A percentile compares a stretch with the other conserved stretches of the same genome.
phyloP scores from a whole-genome alignment of 352 stramenopile species.

The Hyaloperonospora arabidopsidis region DNA sequence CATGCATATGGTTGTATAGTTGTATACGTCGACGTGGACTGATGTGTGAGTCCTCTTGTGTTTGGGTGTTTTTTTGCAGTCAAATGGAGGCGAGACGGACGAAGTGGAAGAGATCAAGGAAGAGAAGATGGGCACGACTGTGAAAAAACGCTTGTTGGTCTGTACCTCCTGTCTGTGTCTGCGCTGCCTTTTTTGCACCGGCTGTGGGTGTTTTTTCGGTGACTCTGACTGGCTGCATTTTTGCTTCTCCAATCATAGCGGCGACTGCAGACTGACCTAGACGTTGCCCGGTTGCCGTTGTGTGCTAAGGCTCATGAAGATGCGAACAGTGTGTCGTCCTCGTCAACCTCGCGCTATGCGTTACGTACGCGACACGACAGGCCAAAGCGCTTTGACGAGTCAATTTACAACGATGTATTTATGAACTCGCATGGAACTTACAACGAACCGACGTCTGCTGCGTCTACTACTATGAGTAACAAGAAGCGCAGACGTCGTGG shows the following conservation, averaged over 20 bases:
- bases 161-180: conserved; percentile 4
- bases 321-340: conserved; percentile 14
- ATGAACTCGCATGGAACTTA: conserved; percentile 21
- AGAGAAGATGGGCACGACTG: conserved; percentile 2
- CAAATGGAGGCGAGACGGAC: conserved; percentile 19
- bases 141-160: conserved; percentile 14
- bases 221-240: not conserved
- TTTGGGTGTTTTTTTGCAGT: conserved; percentile 9
- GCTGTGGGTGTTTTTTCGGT: not conserved
- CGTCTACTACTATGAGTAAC: conserved; percentile 7
- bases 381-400: conserved; percentile 52
- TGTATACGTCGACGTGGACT: too few species aligned
- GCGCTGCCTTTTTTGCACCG: not conserved
- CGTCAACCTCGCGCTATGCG: conserved; percentile 32
- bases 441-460: conserved; percentile 9
- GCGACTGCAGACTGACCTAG: conserved; percentile 17
- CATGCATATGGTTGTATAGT: too few species aligned
- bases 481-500: conserved; percentile 28
- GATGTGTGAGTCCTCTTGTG: not conserved
- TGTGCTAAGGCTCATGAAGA: conserved; percentile 6
- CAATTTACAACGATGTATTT: conserved; percentile 69
- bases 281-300: conserved; percentile 9
- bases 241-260: conserved; percentile 5
- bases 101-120: conserved; percentile 20
- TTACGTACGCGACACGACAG: conserved; percentile 49